Percentiles rank a stretch among this genome's conserved stretches.
phyloP scores from a whole-genome alignment of 2,329 filamentous ascomycete species.

The Cladosporium sphaerospermum region DNA sequence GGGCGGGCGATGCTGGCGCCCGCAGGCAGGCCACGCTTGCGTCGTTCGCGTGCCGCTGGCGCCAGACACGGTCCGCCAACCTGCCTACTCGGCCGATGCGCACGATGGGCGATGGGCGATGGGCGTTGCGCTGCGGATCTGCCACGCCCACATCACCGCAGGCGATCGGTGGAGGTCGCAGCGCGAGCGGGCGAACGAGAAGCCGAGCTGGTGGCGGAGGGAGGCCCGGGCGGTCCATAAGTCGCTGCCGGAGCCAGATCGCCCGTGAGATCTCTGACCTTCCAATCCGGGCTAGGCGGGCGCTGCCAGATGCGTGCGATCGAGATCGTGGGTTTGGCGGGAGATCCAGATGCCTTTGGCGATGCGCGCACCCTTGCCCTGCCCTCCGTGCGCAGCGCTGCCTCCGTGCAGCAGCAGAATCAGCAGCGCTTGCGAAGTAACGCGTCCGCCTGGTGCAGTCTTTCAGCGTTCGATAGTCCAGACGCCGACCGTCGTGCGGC shows the following conservation, averaged over 20 bases:
- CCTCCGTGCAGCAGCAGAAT: neutral
- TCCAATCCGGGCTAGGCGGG: neutral
- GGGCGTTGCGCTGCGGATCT: neutral
- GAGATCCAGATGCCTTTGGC: no score
- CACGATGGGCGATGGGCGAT: neutral
- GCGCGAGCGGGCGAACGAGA: slow-evolving; percentile 4
- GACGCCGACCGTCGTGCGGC: neutral
- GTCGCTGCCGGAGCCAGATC: slow-evolving; percentile 4
- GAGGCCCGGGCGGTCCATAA: neutral
- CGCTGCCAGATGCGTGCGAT: slow-evolving; percentile 5
- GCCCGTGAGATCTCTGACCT: slow-evolving; percentile 7
- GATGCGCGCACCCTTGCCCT: neutral
- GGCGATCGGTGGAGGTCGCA: slow-evolving; percentile 1
- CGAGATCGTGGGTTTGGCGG: neutral
- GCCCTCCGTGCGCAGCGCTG: neutral
- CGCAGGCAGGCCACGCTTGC: slow-evolving; percentile 9
- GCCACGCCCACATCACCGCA: neutral
- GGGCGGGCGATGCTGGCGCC: neutral
- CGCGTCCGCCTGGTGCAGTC: neutral
- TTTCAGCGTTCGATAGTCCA: neutral
- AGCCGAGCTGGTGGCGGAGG: slow-evolving; percentile 7
- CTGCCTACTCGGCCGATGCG: neutral
- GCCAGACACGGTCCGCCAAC: slow-evolving; percentile 2
- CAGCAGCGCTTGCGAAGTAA: neutral
- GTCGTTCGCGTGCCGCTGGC: slow-evolving; percentile 1